Evolutionary conservation across 176 grass and related monocot genomes (phyloP).

Genomic region (Ananas comosus): DNA sequence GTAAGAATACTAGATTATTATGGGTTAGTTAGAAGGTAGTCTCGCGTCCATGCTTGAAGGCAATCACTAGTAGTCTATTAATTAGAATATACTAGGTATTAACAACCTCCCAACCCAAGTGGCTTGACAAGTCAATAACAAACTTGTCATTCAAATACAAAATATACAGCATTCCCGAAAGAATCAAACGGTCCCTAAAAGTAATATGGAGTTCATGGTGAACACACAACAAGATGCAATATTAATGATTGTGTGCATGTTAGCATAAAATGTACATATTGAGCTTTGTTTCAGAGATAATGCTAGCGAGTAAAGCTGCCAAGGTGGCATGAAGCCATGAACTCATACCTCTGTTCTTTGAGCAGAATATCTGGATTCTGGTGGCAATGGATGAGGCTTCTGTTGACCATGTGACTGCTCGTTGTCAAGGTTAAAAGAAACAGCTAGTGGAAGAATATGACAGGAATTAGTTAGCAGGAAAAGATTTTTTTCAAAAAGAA

Average conservation of each 20-base stretch:
- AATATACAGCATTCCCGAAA: neutral
- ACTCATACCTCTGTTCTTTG: constrained; percentile 15
- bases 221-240: neutral
- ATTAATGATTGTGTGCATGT: neutral
- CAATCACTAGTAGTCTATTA: no score
- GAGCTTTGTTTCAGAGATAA: neutral
- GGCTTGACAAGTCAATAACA: no score
- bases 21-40: no score
- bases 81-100: no score
- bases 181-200: neutral
- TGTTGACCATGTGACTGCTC: constrained; percentile 11
- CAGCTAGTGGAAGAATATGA: constrained; percentile 33
- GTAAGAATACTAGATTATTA: no score
- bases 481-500: no score
- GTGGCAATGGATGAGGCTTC: constrained; percentile 11
- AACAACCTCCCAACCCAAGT: no score
- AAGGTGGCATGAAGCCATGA: neutral
- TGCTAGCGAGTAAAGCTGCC: neutral
- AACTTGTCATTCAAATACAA: no score
- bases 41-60: no score
- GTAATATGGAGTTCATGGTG: neutral
- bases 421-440: constrained; percentile 26
- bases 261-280: neutral
- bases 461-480: neutral
- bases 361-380: constrained; percentile 3